Evolutionary conservation across 2,329 filamentous ascomycete species (phyloP).

Genomic region (Pseudonectria foliicola): DNA sequence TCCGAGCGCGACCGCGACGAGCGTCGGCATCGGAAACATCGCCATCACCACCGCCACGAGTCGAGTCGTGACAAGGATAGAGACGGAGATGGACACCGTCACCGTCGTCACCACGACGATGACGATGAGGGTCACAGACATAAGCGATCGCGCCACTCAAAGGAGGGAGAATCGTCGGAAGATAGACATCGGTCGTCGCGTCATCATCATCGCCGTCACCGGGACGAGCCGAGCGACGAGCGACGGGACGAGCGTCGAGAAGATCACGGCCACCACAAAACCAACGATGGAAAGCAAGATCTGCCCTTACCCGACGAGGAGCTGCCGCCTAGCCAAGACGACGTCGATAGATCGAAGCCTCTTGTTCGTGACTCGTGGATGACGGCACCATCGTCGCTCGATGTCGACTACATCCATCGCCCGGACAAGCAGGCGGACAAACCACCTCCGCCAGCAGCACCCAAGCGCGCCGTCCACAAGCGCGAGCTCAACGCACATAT

Average conservation of each 20-base stretch:
- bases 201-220: too few species aligned
- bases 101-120: slow-evolving; percentile 28
- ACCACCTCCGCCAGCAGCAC: slow-evolving; percentile 46
- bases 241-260: slow-evolving; percentile 13
- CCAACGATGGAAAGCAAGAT: slow-evolving; percentile 42
- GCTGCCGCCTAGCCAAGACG: slow-evolving; percentile 24
- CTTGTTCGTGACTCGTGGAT: slow-evolving; percentile 85
- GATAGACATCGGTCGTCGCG: too few species aligned
- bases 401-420: slow-evolving; percentile 74
- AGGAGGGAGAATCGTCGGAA: slow-evolving; percentile 37
- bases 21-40: slow-evolving; percentile 36
- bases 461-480: slow-evolving; percentile 66
- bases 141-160: slow-evolving; percentile 52
- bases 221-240: slow-evolving; percentile 24
- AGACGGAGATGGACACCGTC: slow-evolving; percentile 24
- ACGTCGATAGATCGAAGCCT: slow-evolving; percentile 21
- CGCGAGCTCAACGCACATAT: slow-evolving; percentile 69
- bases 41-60: slow-evolving; percentile 40
- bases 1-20: slow-evolving; percentile 39
- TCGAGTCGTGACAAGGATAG: slow-evolving; percentile 20
- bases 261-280: slow-evolving; percentile 30
- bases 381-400: slow-evolving; percentile 74
- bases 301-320: slow-evolving; percentile 46
- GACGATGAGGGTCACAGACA: slow-evolving; percentile 48
- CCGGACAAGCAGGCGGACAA: slow-evolving; percentile 48